Percentiles rank a stretch among this genome's conserved stretches.
Evolutionary conservation across 345 rosid species (phyloP).

Genomic region (Anacardium occidentale): DNA sequence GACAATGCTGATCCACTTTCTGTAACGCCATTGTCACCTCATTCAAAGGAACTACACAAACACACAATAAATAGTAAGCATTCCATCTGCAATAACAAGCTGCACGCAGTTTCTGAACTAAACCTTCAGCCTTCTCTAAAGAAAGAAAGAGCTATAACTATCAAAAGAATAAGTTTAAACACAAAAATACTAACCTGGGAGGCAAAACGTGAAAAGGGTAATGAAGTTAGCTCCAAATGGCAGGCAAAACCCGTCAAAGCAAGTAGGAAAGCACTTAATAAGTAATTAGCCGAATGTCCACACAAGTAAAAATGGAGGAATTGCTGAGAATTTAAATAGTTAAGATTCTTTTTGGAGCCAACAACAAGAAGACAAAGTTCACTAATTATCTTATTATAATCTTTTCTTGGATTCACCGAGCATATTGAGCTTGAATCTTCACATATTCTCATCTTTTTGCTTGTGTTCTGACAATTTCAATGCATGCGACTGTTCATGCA

Average conservation of each 20-base stretch:
- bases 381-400: neutral
- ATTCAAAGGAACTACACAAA: constrained; percentile 11
- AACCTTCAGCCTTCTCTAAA: neutral
- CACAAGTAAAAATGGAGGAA: constrained; percentile 16
- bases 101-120: no score
- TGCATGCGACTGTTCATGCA: neutral
- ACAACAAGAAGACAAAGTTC: constrained; percentile 27
- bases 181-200: constrained; percentile 22
- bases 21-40: constrained; percentile 21
- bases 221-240: constrained; percentile 27
- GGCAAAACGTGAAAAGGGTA: constrained; percentile 20
- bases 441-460: constrained; percentile 3
- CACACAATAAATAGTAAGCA: neutral
- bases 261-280: neutral
- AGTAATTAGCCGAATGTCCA: constrained; percentile 19
- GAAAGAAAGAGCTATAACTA: neutral
- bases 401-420: constrained; percentile 24
- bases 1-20: constrained; percentile 4
- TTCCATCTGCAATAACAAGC: no score
- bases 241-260: neutral
- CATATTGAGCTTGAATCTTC: neutral
- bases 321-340: constrained; percentile 33
- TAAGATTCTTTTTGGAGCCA: constrained; percentile 19
- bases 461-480: constrained; percentile 1
- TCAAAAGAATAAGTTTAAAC: neutral